Evolutionary conservation across 78 protist genomes (phyloP).

Genomic region (Dictyostelium capitatum): DNA sequence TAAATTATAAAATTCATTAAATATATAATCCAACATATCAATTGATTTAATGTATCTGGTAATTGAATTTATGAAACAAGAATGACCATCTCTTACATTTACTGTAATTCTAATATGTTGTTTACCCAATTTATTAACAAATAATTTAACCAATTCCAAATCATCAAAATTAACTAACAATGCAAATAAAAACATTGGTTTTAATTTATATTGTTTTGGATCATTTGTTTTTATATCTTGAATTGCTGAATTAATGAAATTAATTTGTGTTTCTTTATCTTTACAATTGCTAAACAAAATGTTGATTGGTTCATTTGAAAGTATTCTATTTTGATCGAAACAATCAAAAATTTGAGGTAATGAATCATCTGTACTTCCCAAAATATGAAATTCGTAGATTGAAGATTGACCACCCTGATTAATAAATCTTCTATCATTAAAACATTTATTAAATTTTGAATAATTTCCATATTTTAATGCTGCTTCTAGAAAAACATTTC

Average conservation of each 20-base stretch:
- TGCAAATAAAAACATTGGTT: neutral
- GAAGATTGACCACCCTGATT: no score
- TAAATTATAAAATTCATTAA: neutral
- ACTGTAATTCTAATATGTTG: neutral
- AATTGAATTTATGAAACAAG: neutral
- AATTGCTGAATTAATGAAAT: neutral
- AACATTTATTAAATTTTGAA: no score
- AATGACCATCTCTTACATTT: no score
- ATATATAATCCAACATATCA: neutral
- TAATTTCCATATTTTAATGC: no score
- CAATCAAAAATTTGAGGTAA: no score
- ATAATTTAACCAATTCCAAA: neutral
- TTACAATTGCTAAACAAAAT: neutral
- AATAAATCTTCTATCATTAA: no score
- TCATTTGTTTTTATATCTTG: neutral
- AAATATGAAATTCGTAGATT: no score
- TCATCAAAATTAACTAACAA: neutral
- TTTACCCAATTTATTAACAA: neutral
- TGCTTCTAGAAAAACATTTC: neutral
- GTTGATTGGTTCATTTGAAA: no score
- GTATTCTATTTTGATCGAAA: no score
- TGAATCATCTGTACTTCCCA: no score
- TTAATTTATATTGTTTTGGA: no score
- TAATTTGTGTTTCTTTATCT: neutral
- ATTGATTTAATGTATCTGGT: neutral